Base-by-base conservation (phyloP, 768 basidiomycete species). In the Tremella yokohamensis region DNA sequence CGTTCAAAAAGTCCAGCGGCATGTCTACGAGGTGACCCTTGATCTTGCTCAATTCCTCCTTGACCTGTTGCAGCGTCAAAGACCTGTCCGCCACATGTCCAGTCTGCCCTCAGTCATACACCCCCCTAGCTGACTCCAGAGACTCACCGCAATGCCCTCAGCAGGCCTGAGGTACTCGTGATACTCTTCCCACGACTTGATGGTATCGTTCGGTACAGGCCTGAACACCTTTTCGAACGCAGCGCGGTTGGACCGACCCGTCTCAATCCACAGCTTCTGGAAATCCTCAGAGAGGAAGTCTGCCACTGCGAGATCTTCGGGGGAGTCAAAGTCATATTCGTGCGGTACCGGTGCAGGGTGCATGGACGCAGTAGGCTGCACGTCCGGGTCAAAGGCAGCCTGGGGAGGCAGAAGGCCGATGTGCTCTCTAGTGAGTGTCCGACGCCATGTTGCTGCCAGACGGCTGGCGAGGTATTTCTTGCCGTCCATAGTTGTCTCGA, bases 161-260 rank as follows among this genome's bases (percentile, higher is more conserved):
- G 61, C 56, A 7, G 69, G 68, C 22, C 58, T 56, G 2, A 74
- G 62, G 45, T 72, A 75, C 20, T 52, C 88, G 52, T 87, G 85
- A 72, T 92, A 94, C 3, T 84, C 83, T 8, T 82, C 78, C 90
- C 89, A 92, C 56, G 81, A 81, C 61, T 85, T 81, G 50, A 93
- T 87, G 24, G 87, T 76, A 77, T 96, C 90, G 12, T 85, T 87
- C 2, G 91, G 90, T 13, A 72, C 84, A n/a, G 88, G 85, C 40
- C 85, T 82, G 81, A 94, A 96, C 26, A 92, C 67, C 77, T 90
- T 88, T 3, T 87, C 85, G 66, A 90, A 94, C 55, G 92, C 81
- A 72, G 88, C 87, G 54, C 89, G 81, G 73, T 97, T 97, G 78
- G 78, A 82, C 58, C 82, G 80, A 16, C 90, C 92, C 0, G 88